phyloP scores from a whole-genome alignment of 2,329 filamentous ascomycete genomes.

The Colletotrichum horii region DNA sequence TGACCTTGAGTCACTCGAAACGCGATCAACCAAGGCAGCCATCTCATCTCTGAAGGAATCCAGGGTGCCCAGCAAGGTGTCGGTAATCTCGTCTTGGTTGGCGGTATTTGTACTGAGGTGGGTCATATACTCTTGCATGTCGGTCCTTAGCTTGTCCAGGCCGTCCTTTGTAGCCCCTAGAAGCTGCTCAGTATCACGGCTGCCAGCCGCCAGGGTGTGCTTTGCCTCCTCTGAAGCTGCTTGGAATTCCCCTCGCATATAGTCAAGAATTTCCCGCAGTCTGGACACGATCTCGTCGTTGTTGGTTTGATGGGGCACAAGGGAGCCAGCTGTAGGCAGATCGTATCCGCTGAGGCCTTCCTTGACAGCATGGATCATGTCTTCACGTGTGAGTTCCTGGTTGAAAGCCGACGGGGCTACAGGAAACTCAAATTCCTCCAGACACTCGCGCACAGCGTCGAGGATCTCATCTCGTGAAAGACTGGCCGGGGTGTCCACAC shows the following conservation, averaged over 20 bases:
- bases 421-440: slow-evolving; percentile 84
- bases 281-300: slow-evolving; percentile 58
- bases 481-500: slow-evolving; percentile 70
- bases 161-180: slow-evolving; percentile 88
- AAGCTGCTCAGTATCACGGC: slow-evolving; percentile 85
- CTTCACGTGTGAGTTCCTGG: slow-evolving; percentile 62
- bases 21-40: slow-evolving; percentile 60
- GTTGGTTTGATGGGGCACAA: slow-evolving; percentile 45
- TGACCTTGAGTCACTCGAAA: slow-evolving; percentile 61
- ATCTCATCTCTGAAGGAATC: slow-evolving; percentile 73
- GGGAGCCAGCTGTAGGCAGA: slow-evolving; percentile 43
- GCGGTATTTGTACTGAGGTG: slow-evolving; percentile 67
- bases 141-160: slow-evolving; percentile 77
- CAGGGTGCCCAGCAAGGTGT: slow-evolving; percentile 68
- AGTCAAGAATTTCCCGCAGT: slow-evolving; percentile 69
- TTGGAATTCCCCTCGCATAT: slow-evolving; percentile 64
- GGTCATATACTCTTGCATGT: slow-evolving; percentile 84
- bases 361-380: slow-evolving; percentile 68
- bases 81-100: slow-evolving; percentile 79
- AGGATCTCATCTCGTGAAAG: slow-evolving; percentile 85
- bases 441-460: slow-evolving; percentile 81
- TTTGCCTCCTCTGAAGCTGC: slow-evolving; percentile 69
- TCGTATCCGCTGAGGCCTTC: slow-evolving; percentile 61
- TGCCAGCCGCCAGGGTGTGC: slow-evolving; percentile 79
- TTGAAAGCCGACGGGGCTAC: slow-evolving; percentile 61